A percentile compares a stretch with the other conserved stretches of the same genome.
Conservation (phyloP, 768 basidiomycete genomes). For the Suillus variegatus region DNA sequence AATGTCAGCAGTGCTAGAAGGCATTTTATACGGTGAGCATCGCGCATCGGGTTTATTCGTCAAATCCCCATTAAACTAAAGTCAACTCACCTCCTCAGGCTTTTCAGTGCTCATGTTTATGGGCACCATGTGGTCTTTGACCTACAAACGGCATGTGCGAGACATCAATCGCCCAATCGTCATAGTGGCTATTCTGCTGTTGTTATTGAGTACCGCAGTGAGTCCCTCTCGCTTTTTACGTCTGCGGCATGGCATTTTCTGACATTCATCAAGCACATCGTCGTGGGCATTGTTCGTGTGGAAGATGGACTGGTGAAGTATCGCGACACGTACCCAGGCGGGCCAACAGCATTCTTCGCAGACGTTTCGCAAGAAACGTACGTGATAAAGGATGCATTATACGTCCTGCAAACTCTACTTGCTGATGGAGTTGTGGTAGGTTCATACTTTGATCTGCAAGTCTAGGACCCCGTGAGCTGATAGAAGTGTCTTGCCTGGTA, state of each 20-base stretch:
- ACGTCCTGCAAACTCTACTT: not conserved
- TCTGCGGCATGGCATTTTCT: not conserved
- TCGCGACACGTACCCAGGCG: not conserved
- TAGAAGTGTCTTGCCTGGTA: not conserved
- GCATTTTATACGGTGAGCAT: not conserved
- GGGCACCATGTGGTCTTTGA: not conserved
- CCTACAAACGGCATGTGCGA: not conserved
- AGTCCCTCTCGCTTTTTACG: not conserved
- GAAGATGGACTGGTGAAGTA: not conserved
- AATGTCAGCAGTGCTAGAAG: not conserved
- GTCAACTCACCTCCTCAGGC: not conserved
- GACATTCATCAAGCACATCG: not conserved
- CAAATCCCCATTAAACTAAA: not conserved
- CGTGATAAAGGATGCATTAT: not conserved
- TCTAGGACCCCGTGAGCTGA: not conserved
- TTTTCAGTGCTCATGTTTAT: not conserved
- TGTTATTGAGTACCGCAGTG: constrained; percentile 25
- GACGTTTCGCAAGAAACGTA: not conserved
- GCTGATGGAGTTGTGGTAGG: not conserved
- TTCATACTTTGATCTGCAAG: not conserved
- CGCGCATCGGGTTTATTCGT: not conserved
- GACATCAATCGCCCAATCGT: constrained; percentile 16
- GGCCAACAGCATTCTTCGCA: not conserved
- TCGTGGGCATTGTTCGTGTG: not conserved
- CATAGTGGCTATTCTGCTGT: constrained; percentile 17